Base-by-base conservation (phyloP, 2,329 filamentous ascomycete species). In the Metarhizium anisopliae region DNA sequence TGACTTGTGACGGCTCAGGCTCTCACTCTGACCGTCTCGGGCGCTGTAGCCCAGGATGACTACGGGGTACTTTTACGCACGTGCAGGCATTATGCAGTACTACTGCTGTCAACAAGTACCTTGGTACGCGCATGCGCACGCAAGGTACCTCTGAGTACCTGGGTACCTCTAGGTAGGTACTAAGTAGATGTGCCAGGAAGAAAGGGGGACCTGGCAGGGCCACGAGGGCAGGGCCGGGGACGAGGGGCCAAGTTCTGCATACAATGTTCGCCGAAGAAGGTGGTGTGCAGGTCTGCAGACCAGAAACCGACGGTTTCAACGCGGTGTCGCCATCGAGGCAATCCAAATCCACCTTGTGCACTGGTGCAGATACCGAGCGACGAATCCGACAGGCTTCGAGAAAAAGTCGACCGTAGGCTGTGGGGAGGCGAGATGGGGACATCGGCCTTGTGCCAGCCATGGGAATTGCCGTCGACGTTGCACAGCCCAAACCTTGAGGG, bases 181-280 rank as follows among this genome's bases (percentile, higher is more conserved):
- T n/a, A 14, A n/a, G 40, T 35, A 35, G n/a, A 20, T 25, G 42
- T 43, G 18, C 42, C n/a, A 18, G 13, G 50, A 40, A n/a, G 40
- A 45, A 45, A 49, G 43, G 52, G 51, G n/a, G 49, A 40, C 53
- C 53, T 38, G 47, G 53, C 47, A 50, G 36, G 35, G 47, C 53
- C 53, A 54, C 53, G 53, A 54, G 53, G 53, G 42, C 35, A 16
- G 20, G 40, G 47, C 35, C 29, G 53, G 53, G 53, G 38, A 35
- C 32, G 32, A 16, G 13, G 8, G 42, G 38, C 40, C 38, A 42
- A 25, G 7, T 45, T 20, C 11, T n/a, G 20, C 10, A 13, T n/a
- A 4, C 32, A 35, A 35, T 7, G 10, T 11, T 8, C 32, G 32
- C 6, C 7, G 32, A 35, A 7, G 32, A 35, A 11, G 7, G 32